Evolutionary conservation across 1,284 basidiomycete species (phyloP).

Genomic region (Blastosporella zonata): DNA sequence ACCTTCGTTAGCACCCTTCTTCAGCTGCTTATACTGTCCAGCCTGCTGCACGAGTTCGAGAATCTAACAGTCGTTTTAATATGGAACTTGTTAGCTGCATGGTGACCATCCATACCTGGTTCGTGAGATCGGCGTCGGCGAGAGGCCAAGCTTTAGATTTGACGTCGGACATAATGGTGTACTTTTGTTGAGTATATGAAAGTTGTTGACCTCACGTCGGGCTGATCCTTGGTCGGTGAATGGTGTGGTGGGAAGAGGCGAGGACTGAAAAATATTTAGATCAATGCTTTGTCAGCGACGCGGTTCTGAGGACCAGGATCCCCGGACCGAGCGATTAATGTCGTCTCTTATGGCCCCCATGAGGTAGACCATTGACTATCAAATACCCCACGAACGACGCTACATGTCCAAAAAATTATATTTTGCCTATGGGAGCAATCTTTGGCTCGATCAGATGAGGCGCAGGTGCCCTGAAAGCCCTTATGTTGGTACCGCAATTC

Average conservation of each 20-base stretch:
- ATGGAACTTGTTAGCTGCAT: not conserved
- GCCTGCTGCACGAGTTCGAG: conserved; percentile 89
- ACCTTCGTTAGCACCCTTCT: conserved; percentile 98
- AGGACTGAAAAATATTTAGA: conserved; percentile 1
- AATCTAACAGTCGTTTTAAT: conserved; percentile 53
- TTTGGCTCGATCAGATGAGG: conserved; percentile 47
- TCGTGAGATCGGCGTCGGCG: conserved; percentile 87
- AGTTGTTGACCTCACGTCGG: conserved; percentile 64
- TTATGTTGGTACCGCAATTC: conserved; percentile 35
- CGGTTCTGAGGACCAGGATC: not conserved
- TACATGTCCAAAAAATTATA: conserved; percentile 28
- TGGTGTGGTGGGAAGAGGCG: conserved; percentile 2
- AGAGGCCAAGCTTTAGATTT: conserved; percentile 90
- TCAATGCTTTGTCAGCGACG: conserved; percentile 8
- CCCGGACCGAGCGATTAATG: not conserved
- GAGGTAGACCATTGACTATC: not conserved
- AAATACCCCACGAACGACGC: not conserved
- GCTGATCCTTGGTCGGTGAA: conserved; percentile 69
- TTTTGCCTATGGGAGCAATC: conserved; percentile 48
- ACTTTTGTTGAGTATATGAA: conserved; percentile 23
- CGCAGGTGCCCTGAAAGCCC: conserved; percentile 37
- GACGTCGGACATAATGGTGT: conserved; percentile 52
- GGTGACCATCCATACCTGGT: conserved; percentile 66
- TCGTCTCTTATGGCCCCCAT: not conserved
- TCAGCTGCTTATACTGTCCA: conserved; percentile 92